A percentile compares a stretch with the other conserved stretches of the same genome.
Conservation (phyloP, 441 rosid genomes). For the Eruca vesicaria region DNA sequence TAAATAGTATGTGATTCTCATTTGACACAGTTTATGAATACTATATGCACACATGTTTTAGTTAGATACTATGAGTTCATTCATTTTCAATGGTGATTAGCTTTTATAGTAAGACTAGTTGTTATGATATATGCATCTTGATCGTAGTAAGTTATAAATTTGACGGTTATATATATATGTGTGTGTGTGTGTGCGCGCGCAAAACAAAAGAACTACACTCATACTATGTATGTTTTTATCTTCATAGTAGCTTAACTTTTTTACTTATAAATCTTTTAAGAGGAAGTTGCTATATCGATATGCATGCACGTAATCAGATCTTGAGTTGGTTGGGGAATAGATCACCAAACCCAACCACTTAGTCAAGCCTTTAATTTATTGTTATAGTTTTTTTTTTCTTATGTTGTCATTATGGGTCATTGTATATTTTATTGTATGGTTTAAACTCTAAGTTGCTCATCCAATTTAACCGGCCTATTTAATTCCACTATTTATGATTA, state of each 20-base stretch:
- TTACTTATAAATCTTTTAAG: background rate
- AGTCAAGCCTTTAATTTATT: constrained; percentile 10
- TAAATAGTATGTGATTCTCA: background rate
- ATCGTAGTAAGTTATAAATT: background rate
- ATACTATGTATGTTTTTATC: background rate
- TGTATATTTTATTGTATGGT: background rate
- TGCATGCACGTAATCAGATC: constrained; percentile 16
- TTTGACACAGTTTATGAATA: background rate
- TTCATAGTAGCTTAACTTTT: background rate
- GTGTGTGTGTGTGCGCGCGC: too few species aligned
- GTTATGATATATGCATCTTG: background rate
- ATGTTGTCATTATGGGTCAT: background rate
- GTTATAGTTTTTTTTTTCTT: background rate
- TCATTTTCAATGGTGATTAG: background rate
- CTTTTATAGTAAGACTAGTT: background rate
- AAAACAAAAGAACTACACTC: background rate
- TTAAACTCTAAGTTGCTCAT: background rate
- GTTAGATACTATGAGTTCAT: background rate
- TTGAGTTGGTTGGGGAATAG: constrained; percentile 27
- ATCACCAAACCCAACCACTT: constrained; percentile 37
- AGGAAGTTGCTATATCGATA: constrained; percentile 10
- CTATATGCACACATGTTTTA: background rate
- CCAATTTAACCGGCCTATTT: constrained; percentile 23
- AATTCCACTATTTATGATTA: constrained; percentile 4
- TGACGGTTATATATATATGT: background rate